A percentile compares a stretch with the other conserved stretches of the same genome.
phyloP scores from a whole-genome alignment of 306 rosid species.

The Delonix regia region DNA sequence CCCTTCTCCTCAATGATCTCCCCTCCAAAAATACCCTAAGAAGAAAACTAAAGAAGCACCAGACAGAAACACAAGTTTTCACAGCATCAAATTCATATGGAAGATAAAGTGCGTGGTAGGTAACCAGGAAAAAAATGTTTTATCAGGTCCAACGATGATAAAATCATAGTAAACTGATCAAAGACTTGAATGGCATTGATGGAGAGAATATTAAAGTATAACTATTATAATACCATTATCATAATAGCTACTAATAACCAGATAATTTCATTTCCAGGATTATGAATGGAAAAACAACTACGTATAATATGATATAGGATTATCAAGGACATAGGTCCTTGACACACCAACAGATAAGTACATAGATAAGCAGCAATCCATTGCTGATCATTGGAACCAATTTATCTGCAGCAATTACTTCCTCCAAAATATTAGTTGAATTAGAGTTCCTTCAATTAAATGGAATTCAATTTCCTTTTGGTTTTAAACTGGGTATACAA shows the following conservation, averaged over 20 bases:
- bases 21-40: not conserved
- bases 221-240: not conserved
- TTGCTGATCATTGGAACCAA: constrained; percentile 28
- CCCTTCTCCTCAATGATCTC: not conserved
- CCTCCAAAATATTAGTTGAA: constrained; percentile 19
- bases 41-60: not conserved
- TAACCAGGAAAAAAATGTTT: not conserved
- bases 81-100: not conserved
- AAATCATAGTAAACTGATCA: constrained; percentile 15
- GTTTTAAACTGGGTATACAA: constrained; percentile 3
- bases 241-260: constrained; percentile 9
- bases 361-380: constrained; percentile 15
- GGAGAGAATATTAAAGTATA: constrained; percentile 20
- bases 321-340: constrained; percentile 15
- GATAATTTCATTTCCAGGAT: constrained; percentile 10
- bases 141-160: not conserved
- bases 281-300: constrained; percentile 25
- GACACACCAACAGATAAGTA: constrained; percentile 23
- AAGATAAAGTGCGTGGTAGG: not conserved
- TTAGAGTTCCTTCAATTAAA: not conserved
- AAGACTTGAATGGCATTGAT: constrained; percentile 7
- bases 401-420: constrained; percentile 6
- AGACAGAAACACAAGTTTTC: constrained; percentile 30
- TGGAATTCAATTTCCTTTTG: constrained; percentile 20
- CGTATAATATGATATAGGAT: constrained; percentile 31